Conservation (phyloP, 352 stramenopile genomes). For the Phytophthora hybrid region DNA sequence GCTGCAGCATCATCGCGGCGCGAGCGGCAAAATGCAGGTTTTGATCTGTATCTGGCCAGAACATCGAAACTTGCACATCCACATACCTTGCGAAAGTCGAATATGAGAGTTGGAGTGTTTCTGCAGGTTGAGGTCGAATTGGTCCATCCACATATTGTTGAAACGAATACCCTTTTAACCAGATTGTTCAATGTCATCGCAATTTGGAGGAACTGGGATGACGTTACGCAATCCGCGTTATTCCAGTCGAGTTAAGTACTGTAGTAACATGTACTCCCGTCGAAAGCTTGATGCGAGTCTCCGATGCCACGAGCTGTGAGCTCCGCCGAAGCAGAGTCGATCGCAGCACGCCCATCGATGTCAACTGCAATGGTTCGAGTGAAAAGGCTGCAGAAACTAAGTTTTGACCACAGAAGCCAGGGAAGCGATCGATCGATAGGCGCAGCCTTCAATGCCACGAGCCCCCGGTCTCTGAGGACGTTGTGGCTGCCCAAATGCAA, state of each 20-base stretch:
- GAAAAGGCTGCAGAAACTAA: not conserved
- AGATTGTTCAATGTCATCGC: not conserved
- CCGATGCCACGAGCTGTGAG: not conserved
- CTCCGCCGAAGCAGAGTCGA: conserved; percentile 1
- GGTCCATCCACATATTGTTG: not conserved
- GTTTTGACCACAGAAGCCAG: not conserved
- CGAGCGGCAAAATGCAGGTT: not conserved
- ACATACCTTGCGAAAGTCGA: conserved; percentile 2
- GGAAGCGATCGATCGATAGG: conserved; percentile 8
- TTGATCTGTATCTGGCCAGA: not conserved
- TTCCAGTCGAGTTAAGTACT: not conserved
- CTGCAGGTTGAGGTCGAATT: not conserved
- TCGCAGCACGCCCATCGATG: not conserved
- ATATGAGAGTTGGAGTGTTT: not conserved
- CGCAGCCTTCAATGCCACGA: conserved; percentile 8
- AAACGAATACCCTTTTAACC: not conserved
- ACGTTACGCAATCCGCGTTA: conserved; percentile 4
- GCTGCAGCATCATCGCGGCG: conserved; percentile 16
- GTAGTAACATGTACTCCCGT: conserved; percentile 20
- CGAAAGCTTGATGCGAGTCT: conserved; percentile 13
- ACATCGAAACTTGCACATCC: not conserved
- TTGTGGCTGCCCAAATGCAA: conserved; percentile 19
- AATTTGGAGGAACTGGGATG: not conserved
- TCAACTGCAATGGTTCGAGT: not conserved
- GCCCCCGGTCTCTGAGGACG: not conserved